A percentile compares a stretch with the other conserved stretches of the same genome.
phyloP scores from a whole-genome alignment of 2,329 filamentous ascomycete species.

The Clathrospora elynae region DNA sequence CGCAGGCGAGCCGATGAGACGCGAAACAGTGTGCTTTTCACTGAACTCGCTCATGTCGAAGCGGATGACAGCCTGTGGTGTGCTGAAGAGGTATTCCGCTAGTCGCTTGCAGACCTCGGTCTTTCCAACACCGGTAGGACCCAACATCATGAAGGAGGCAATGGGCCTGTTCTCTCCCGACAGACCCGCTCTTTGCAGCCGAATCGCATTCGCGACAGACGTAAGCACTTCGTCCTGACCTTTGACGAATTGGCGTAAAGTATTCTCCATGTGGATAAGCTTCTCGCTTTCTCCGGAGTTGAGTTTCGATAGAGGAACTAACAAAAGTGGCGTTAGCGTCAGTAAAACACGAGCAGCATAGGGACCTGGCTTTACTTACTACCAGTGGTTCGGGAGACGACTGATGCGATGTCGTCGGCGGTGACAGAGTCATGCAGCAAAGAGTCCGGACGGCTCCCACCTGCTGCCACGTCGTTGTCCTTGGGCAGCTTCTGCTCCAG shows the following conservation, averaged over 20 bases:
- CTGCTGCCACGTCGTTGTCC: slow-evolving; percentile 60
- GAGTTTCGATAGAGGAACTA: slow-evolving; percentile 88
- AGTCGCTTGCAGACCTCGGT: slow-evolving; percentile 97
- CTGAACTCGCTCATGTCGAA: slow-evolving; percentile 99
- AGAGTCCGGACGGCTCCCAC: slow-evolving; percentile 53
- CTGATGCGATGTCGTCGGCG: slow-evolving; percentile 88
- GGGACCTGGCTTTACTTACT: no score
- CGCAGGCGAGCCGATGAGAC: slow-evolving; percentile 89
- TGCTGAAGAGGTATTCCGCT: slow-evolving; percentile 90
- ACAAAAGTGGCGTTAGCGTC: no score
- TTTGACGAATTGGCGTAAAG: slow-evolving; percentile 78
- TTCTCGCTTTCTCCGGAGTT: slow-evolving; percentile 95
- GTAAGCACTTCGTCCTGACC: slow-evolving; percentile 94
- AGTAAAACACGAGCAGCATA: no score
- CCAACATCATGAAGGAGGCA: slow-evolving; percentile 96
- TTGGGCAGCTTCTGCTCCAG: slow-evolving; percentile 80
- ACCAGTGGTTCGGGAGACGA: slow-evolving; percentile 88
- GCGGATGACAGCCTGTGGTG: slow-evolving; percentile 84
- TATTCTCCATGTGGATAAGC: slow-evolving; percentile 93
- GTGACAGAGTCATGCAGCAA: slow-evolving; percentile 95
- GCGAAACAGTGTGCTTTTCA: slow-evolving; percentile 93
- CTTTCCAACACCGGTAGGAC: slow-evolving; percentile 95
- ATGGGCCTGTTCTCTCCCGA: slow-evolving; percentile 90
- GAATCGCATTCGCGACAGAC: slow-evolving; percentile 88
- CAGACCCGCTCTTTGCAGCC: slow-evolving; percentile 89